These are phyloP conservation scores for Sugiyamaella novakii DNA, from an alignment of 1,139 yeast genomes.

Conservation along the genomic window DNA sequence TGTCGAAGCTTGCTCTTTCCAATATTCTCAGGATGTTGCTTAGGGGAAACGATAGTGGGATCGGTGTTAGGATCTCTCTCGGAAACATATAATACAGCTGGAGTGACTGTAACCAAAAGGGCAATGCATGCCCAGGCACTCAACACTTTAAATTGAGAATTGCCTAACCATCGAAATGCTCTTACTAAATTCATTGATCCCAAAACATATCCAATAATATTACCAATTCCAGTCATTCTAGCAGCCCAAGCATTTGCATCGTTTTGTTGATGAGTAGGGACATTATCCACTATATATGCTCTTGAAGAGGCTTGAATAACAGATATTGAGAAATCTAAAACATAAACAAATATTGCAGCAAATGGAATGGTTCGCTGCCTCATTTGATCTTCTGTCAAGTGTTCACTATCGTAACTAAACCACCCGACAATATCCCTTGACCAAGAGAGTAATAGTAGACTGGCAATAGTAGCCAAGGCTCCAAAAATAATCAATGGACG, in stretches of 20 bases:
- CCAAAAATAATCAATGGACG: conserved; percentile 58
- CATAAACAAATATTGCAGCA: conserved; percentile 55
- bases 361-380: conserved; percentile 48
- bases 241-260: conserved; percentile 75
- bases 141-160: conserved; percentile 54
- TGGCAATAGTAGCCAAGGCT: conserved; percentile 48
- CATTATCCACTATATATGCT: conserved; percentile 60
- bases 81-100: conserved; percentile 46
- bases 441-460: conserved; percentile 51
- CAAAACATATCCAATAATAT: conserved; percentile 57
- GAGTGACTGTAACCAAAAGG: conserved; percentile 45
- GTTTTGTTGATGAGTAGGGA: conserved; percentile 56
- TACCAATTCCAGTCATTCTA: conserved; percentile 61
- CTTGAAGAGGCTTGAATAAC: conserved; percentile 60
- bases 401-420: conserved; percentile 33
- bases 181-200: conserved; percentile 46
- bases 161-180: conserved; percentile 46
- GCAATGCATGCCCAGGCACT: conserved; percentile 51
- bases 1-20: conserved; percentile 29
- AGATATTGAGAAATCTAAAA: conserved; percentile 58
- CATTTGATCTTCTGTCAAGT: conserved; percentile 33
- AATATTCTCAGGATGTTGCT: conserved; percentile 39
- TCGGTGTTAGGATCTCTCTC: conserved; percentile 53
- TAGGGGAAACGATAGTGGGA: conserved; percentile 29
- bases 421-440: conserved; percentile 45